A percentile compares a stretch with the other conserved stretches of the same genome.
phyloP scores from a whole-genome alignment of 345 rosid genomes.

The Cardiospermum halicacabum region DNA sequence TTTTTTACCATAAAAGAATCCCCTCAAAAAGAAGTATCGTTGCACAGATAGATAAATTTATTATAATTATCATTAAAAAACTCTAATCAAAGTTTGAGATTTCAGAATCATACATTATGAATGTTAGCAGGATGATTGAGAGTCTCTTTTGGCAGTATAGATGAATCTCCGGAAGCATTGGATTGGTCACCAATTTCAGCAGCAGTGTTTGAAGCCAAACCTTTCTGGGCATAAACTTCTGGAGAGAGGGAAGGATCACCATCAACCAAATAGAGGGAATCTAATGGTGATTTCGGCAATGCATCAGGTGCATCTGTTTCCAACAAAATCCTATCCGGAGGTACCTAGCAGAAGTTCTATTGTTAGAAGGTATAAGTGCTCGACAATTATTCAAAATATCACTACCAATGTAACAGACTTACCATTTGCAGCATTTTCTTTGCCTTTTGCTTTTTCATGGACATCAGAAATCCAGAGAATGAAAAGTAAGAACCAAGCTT shows the following conservation, averaged over 20 bases:
- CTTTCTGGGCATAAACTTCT: conserved; percentile 27
- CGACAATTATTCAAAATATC: not conserved
- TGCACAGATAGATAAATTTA: not conserved
- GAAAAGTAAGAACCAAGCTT: conserved; percentile 92
- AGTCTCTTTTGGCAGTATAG: conserved; percentile 38
- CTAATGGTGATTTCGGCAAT: conserved; percentile 47
- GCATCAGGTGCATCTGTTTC: conserved; percentile 98
- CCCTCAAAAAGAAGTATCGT: not conserved
- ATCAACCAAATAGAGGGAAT: conserved; percentile 41
- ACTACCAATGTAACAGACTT: conserved; percentile 23
- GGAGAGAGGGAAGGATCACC: conserved; percentile 37
- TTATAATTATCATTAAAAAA: not conserved
- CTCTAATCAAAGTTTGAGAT: not conserved
- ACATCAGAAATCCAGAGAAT: conserved; percentile 82
- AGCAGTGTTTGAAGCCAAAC: conserved; percentile 19
- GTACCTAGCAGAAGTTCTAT: conserved; percentile 44
- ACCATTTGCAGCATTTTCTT: conserved; percentile 69
- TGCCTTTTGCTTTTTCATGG: conserved; percentile 70
- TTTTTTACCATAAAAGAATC: not conserved
- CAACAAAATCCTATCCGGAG: conserved; percentile 72
- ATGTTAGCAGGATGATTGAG: conserved; percentile 93
- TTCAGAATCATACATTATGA: conserved; percentile 38
- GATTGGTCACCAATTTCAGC: conserved; percentile 21
- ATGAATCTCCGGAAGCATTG: conserved; percentile 27
- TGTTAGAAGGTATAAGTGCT: conserved; percentile 7